Conservation (phyloP, 768 basidiomycete species). For the Dendrothele bispora region DNA sequence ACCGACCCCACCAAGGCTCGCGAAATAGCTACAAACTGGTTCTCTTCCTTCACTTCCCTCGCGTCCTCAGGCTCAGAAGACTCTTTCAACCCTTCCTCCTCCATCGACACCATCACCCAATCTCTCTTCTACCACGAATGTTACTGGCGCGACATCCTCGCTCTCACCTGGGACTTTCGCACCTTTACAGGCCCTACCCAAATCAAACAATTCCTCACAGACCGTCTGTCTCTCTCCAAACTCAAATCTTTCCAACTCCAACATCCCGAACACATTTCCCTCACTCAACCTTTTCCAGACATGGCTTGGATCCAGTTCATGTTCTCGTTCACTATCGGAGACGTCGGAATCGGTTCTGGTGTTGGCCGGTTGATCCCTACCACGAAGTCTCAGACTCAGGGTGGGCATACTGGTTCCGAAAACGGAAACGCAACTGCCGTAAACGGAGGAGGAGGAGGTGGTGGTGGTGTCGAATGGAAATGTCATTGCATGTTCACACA, state of each 20-base stretch:
- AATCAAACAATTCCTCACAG: slow-evolving; percentile 34
- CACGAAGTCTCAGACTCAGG: too few relatives aligned
- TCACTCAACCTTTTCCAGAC: slow-evolving; percentile 45
- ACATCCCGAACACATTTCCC: slow-evolving; percentile 17
- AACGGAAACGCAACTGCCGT: too few relatives aligned
- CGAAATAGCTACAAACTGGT: slow-evolving; percentile 10
- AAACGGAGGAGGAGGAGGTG: too few relatives aligned
- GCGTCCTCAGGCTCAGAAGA: slow-evolving; percentile 14
- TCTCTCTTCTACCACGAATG: slow-evolving; percentile 29
- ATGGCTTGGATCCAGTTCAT: slow-evolving; percentile 55
- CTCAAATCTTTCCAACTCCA: slow-evolving; percentile 20
- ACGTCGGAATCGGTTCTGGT: slow-evolving; percentile 48
- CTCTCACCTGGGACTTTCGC: slow-evolving; percentile 54
- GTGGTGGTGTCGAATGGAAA: slow-evolving; percentile 43
- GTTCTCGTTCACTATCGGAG: slow-evolving; percentile 54
- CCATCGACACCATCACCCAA: too few relatives aligned
- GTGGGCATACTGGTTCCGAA: too few relatives aligned
- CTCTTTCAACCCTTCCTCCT: slow-evolving; percentile 19
- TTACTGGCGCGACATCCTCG: slow-evolving; percentile 53
- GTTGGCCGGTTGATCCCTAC: slow-evolving; percentile 55
- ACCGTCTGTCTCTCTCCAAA: slow-evolving; percentile 28
- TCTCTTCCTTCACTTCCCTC: slow-evolving; percentile 16
- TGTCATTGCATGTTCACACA: slow-evolving; percentile 54
- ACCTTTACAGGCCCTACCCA: slow-evolving; percentile 36
- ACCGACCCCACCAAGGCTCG: too few relatives aligned